A percentile compares a stretch with the other conserved stretches of the same genome.
These are phyloP conservation scores for Cochlearia excelsa DNA, from an alignment of 345 rosid species.

Conservation along the genomic window DNA sequence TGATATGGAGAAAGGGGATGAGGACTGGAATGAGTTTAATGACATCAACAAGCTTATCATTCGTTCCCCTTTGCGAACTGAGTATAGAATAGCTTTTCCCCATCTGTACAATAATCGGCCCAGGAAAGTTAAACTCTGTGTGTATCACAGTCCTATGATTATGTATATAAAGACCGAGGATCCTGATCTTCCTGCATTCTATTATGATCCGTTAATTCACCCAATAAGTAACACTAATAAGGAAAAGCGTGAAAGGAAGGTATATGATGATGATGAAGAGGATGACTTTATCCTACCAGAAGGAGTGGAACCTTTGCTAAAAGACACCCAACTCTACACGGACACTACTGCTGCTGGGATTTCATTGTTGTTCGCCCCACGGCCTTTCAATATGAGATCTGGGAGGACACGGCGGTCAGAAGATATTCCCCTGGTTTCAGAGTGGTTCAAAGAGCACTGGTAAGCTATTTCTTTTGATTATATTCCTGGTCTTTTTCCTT, in stretches of 20 bases:
- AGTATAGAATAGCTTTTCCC: conserved; percentile 74
- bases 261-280: conserved; percentile 62
- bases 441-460: conserved; percentile 90
- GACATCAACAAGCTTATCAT: conserved; percentile 88
- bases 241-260: conserved; percentile 65
- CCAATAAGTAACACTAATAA: conserved; percentile 71
- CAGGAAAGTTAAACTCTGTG: conserved; percentile 67
- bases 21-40: conserved; percentile 94
- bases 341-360: conserved; percentile 89
- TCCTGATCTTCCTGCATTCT: conserved; percentile 88
- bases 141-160: conserved; percentile 88
- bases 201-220: conserved; percentile 81
- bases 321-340: conserved; percentile 69
- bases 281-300: conserved; percentile 69
- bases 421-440: conserved; percentile 90
- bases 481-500: too few relatives aligned
- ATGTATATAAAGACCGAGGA: conserved; percentile 89
- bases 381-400: conserved; percentile 88
- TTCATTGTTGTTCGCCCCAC: conserved; percentile 74
- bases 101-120: conserved; percentile 87
- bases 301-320: conserved; percentile 72
- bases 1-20: conserved; percentile 95
- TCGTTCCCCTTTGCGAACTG: conserved; percentile 75
- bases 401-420: conserved; percentile 83
- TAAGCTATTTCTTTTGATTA: too few relatives aligned